phyloP scores from a whole-genome alignment of 2,329 filamentous ascomycete genomes.

The Fusarium napiforme region DNA sequence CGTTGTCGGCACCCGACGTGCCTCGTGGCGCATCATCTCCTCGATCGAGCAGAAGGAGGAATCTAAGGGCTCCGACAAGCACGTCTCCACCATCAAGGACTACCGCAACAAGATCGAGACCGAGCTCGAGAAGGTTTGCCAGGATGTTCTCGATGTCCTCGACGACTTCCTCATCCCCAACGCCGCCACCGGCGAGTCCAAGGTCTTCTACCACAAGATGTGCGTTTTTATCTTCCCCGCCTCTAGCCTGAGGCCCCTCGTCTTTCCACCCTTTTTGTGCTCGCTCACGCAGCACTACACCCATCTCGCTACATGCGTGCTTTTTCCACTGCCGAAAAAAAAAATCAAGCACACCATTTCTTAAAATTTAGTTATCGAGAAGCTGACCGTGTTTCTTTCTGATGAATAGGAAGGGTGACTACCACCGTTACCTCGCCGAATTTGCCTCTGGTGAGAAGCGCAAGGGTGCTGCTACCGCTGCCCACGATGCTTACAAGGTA shows the following conservation, averaged over 20 bases:
- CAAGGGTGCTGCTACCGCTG: conserved; percentile 85
- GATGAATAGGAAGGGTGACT: conserved; percentile 84
- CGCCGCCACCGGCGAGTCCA: conserved; percentile 96
- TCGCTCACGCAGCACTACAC: conserved; percentile 20
- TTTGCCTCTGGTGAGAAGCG: conserved; percentile 93
- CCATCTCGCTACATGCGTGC: conserved; percentile 12
- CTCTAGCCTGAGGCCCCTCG: conserved; percentile 35
- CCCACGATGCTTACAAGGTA: conserved; percentile 98
- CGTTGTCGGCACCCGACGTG: conserved; percentile 96
- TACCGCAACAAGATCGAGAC: conserved; percentile 99
- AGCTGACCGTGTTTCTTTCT: conserved; percentile 23
- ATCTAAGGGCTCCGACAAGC: conserved; percentile 96
- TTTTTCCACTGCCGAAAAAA: background rate
- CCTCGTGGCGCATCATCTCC: conserved; percentile 99
- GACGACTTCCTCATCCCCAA: conserved; percentile 94
- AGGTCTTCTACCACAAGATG: conserved; percentile 99
- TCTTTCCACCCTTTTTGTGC: conserved; percentile 27
- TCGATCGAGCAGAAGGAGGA: conserved; percentile 99
- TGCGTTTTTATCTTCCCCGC: conserved; percentile 61
- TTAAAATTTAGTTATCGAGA: conserved; percentile 5
- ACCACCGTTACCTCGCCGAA: conserved; percentile 95
- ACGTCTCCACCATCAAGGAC: conserved; percentile 92
- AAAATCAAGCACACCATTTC: background rate
- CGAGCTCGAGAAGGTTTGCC: conserved; percentile 97
- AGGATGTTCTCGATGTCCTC: conserved; percentile 95